These are phyloP conservation scores for Calonectria hongkongensis DNA, from an alignment of 2,329 filamentous ascomycete genomes.

Conservation along the genomic window DNA sequence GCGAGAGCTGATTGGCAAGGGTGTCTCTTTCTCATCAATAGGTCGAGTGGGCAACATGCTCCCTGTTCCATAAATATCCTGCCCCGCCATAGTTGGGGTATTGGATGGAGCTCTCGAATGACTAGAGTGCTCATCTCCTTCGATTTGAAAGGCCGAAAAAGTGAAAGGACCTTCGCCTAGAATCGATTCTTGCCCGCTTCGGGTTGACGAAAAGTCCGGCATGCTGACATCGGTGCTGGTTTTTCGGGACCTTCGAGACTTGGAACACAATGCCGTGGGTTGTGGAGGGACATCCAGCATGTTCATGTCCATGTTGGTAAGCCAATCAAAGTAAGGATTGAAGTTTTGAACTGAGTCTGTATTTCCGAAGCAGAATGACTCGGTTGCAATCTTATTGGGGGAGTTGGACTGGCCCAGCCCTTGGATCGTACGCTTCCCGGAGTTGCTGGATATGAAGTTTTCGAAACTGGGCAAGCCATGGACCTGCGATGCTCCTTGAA, in stretches of 20 bases:
- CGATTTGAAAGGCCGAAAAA: conserved; percentile 56
- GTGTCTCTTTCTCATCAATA: conserved; percentile 33
- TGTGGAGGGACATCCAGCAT: conserved; percentile 33
- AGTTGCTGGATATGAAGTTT: conserved; percentile 1
- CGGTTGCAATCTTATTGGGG: background rate
- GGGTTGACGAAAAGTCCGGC: conserved; percentile 61
- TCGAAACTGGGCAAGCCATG: conserved; percentile 31
- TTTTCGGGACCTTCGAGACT: conserved; percentile 47
- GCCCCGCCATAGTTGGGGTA: conserved; percentile 60
- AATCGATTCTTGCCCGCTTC: conserved; percentile 34
- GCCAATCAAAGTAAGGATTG: conserved; percentile 56
- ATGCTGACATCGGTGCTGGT: conserved; percentile 65
- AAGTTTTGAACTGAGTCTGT: conserved; percentile 50
- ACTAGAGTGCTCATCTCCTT: conserved; percentile 53
- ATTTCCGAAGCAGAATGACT: conserved; percentile 1
- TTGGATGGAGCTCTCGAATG: conserved; percentile 65
- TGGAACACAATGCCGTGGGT: background rate
- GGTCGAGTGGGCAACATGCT: conserved; percentile 39
- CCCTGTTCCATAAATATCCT: conserved; percentile 39
- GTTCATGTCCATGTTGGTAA: conserved; percentile 47
- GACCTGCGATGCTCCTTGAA: background rate
- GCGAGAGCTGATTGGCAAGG: conserved; percentile 48
- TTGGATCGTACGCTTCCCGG: background rate
- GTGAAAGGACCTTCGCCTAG: conserved; percentile 37
- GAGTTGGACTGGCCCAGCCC: background rate